Evolutionary conservation across 139 green algal genomes (phyloP).

Genomic region (Micractinium sp.): DNA sequence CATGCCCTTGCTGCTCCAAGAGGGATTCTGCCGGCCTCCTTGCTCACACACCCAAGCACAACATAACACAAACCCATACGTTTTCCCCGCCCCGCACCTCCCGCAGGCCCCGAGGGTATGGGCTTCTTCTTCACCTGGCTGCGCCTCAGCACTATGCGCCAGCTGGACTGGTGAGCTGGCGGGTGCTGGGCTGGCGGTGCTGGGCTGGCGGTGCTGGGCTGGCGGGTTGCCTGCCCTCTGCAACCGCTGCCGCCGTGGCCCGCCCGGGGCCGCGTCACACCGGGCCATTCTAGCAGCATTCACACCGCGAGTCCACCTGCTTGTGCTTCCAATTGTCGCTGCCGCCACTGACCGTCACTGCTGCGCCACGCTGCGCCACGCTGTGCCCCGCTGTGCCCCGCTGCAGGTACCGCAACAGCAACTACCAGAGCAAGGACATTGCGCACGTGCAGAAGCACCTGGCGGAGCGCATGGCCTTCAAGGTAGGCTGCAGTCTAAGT

Average conservation of each 20-base stretch:
- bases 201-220: not conserved
- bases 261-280: too few relatives aligned
- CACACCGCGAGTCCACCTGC: too few relatives aligned
- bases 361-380: not conserved
- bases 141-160: constrained; percentile 69
- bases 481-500: constrained; percentile 32
- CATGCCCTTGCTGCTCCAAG: too few relatives aligned
- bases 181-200: too few relatives aligned
- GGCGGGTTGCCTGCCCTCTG: not conserved
- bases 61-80: not conserved
- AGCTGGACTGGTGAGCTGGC: constrained; percentile 74
- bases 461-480: constrained; percentile 73
- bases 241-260: not conserved
- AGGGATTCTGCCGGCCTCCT: too few relatives aligned
- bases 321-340: not conserved
- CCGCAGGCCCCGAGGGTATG: constrained; percentile 67
- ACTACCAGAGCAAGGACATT: constrained; percentile 93
- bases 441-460: constrained; percentile 85
- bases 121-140: constrained; percentile 85
- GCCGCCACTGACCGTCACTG: not conserved
- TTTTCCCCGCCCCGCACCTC: not conserved
- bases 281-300: too few relatives aligned
- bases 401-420: constrained; percentile 55
- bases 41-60: too few relatives aligned
- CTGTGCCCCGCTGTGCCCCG: not conserved